Evolutionary conservation across 371 early-diverging fungal species (phyloP).

Genomic region (Syncephalastrum monosporum): DNA sequence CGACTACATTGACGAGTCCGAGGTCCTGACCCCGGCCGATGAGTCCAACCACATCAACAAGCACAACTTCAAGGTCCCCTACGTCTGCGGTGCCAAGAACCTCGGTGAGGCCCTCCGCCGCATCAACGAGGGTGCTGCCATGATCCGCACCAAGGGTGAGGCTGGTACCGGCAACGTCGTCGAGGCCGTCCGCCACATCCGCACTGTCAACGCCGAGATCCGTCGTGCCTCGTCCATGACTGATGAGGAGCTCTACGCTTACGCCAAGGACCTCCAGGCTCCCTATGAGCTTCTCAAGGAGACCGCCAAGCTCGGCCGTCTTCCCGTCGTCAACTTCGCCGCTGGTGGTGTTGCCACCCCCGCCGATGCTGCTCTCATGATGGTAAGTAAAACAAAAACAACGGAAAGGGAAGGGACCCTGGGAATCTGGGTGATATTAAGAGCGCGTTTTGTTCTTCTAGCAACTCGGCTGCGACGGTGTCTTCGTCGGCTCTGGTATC

Average conservation of each 20-base stretch:
- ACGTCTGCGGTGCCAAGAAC: constrained; percentile 95
- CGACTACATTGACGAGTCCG: constrained; percentile 97
- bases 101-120: constrained; percentile 96
- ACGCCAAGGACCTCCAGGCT: constrained; percentile 93
- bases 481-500: constrained; percentile 87
- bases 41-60: constrained; percentile 93
- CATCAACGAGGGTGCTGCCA: constrained; percentile 95
- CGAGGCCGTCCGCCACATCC: constrained; percentile 94
- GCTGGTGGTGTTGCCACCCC: constrained; percentile 97
- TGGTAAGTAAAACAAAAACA: constrained; percentile 49
- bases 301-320: constrained; percentile 84
- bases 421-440: background rate
- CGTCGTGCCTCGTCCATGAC: constrained; percentile 71
- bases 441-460: constrained; percentile 10
- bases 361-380: constrained; percentile 96
- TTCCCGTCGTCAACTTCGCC: constrained; percentile 98
- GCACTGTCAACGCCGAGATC: constrained; percentile 85
- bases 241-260: constrained; percentile 76
- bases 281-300: constrained; percentile 89
- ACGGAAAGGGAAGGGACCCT: background rate
- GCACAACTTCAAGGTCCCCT: constrained; percentile 89
- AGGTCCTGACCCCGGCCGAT: constrained; percentile 96
- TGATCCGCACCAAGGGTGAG: constrained; percentile 98
- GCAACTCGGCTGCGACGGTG: constrained; percentile 97
- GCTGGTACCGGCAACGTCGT: constrained; percentile 97